Evolutionary conservation across 805 yeast species (phyloP).

Genomic region (Ogataea chonburiensis): DNA sequence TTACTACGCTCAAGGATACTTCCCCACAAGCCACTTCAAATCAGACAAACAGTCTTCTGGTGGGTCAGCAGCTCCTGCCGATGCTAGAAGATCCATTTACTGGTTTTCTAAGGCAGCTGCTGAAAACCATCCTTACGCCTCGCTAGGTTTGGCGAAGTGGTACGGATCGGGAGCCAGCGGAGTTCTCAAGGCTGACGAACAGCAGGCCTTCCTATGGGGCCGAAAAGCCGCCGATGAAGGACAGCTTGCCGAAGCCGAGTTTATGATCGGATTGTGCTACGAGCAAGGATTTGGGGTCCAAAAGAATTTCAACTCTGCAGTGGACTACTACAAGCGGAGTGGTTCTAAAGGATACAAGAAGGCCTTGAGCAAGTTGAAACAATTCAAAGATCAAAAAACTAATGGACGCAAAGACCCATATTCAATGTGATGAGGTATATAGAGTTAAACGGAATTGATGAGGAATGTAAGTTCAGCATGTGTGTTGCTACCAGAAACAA

Average conservation of each 20-base stretch:
- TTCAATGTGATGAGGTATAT: slow-evolving; percentile 1
- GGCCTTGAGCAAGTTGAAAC: slow-evolving; percentile 44
- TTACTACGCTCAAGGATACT: slow-evolving; percentile 65
- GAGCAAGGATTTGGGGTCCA: slow-evolving; percentile 64
- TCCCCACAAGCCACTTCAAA: slow-evolving; percentile 34
- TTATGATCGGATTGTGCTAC: slow-evolving; percentile 64
- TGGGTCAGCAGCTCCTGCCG: slow-evolving; percentile 36
- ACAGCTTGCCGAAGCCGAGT: slow-evolving; percentile 56
- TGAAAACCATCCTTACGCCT: slow-evolving; percentile 63
- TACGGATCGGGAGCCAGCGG: slow-evolving; percentile 66
- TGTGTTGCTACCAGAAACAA: slow-evolving; percentile 2
- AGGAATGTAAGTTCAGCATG: too few species aligned
- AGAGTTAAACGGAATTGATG: not conserved
- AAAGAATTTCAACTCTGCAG: slow-evolving; percentile 43
- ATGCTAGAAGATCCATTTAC: slow-evolving; percentile 59
- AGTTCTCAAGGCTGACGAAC: slow-evolving; percentile 52
- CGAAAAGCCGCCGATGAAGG: slow-evolving; percentile 59
- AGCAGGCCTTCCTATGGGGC: slow-evolving; percentile 70
- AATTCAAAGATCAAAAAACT: slow-evolving; percentile 10
- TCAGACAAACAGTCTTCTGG: slow-evolving; percentile 32
- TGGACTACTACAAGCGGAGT: slow-evolving; percentile 54
- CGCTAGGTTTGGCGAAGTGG: slow-evolving; percentile 76
- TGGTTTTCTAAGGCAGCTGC: slow-evolving; percentile 75
- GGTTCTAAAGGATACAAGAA: slow-evolving; percentile 60
- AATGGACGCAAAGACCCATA: slow-evolving; percentile 1